Evolutionary conservation across 352 stramenopile species (phyloP).

Genomic region (Phytophthora uliginosa): DNA sequence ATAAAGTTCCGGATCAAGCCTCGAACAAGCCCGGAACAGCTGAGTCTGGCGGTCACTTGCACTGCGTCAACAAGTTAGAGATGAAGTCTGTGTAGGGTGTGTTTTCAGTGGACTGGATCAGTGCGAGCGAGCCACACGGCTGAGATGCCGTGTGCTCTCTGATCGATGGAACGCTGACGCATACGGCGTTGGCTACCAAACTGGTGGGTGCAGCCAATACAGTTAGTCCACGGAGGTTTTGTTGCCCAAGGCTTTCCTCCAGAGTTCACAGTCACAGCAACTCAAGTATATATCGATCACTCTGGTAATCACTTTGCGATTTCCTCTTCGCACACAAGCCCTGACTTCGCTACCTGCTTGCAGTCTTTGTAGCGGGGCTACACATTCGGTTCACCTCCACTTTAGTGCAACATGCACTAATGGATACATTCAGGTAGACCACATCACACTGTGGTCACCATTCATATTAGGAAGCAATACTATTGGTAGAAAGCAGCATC

Average conservation of each 20-base stretch:
- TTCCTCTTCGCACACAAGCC: neutral
- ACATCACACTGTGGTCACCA: too few species aligned
- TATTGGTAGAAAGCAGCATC: too few species aligned
- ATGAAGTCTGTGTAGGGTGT: neutral
- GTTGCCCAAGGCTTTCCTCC: conserved; percentile 9
- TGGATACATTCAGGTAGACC: too few species aligned
- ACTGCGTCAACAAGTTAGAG: neutral
- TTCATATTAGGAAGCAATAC: too few species aligned
- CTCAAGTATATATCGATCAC: neutral
- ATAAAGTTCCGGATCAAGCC: neutral
- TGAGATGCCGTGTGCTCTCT: neutral
- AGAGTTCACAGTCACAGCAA: neutral
- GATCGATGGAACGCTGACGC: neutral
- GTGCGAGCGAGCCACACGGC: neutral
- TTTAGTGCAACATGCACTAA: too few species aligned
- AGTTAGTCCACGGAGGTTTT: conserved; percentile 8
- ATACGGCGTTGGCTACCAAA: neutral
- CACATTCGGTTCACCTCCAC: too few species aligned
- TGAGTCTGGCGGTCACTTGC: neutral
- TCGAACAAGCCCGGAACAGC: neutral
- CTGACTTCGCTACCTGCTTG: too few species aligned
- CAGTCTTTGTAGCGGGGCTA: too few species aligned
- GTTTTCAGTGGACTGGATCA: neutral
- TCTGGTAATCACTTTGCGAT: neutral
- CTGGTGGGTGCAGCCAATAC: neutral